Base-by-base conservation (phyloP, 2,329 filamentous ascomycete species). In the Colletotrichum sp. region DNA sequence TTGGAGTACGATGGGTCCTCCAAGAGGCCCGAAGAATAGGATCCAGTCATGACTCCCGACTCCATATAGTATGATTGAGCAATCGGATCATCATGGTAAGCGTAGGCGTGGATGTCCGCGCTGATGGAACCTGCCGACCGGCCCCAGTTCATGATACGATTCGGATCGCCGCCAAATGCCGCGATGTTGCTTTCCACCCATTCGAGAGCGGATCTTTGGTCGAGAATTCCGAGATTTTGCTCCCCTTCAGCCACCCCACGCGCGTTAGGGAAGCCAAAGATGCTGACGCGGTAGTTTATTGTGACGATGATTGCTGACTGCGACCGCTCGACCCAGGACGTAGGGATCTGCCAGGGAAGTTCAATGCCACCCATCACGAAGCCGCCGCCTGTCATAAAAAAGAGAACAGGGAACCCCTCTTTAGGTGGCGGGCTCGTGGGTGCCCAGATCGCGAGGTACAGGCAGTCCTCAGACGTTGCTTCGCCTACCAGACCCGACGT, bases 301-400 rank as follows among this genome's bases (percentile, higher is more conserved):
- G 68, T 75, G 55, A 78, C 75, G 60, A 78, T 64, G 48, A 77
- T 82, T 72, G 85, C 84, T 6, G 81, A 80, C 71, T 85, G 82
- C 16, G 83, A 83, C 39, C 86, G 80, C 70, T 85, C 80, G 6
- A 88, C 85, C 84, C 87, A 87, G 52, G 83, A 81, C 3, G 83
- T 79, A 1, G 87, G 87, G 24, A 87, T 84, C 74, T 88, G 86
- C 75, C 86, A 89, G 2, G 87, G 85, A 0, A 88, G 84, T 34
- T 86, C 82, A 16, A 86, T 79, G 28, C 87, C 87, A 34, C 88
- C 88, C 8, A 82, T 85, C 12, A 81, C 75, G 75, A 88, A 88
- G 3, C 85, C 85, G 18, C 88, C 88, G 6, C 88, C 88, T 52
- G 88, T 86, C 43, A 89, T 82, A 82, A 86, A 90, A 24, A 86